Evolutionary conservation across 176 grass and related monocot species (phyloP), one percentile per base, ranked within the genome.

Genomic region (Cenchrus americanus): DNA sequence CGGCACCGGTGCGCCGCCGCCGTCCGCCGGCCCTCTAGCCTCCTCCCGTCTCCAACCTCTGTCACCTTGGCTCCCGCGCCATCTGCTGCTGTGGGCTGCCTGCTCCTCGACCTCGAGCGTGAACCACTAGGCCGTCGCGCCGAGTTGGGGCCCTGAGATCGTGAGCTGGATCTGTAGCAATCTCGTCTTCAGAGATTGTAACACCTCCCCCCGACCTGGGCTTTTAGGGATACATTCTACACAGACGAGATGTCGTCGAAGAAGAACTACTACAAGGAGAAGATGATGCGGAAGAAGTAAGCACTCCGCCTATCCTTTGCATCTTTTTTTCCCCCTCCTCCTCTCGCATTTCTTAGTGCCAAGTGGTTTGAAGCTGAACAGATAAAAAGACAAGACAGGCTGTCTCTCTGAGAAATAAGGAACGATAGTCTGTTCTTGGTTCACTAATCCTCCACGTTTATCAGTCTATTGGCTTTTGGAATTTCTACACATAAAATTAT

Each of bases 251-350:
- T 97, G 94, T 90, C 92, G 72, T 87, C 84, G 30, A 95, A 93
- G 89, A 98, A 91, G 88, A 98, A 87, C 44, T 90, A 88, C 78
- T 91, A 95, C 76, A 98, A 98, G 86, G 95, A 98, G 92, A 88
- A 89, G 80, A 86, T 98, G 89, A 89, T 92, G 84, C 82, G 86
- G 62, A 84, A 84, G 54, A 98, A 98, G 95, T 98, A 86, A 91
- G 92, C 79, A 43, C 32, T 34, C 62, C 37, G 14, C 32, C 13
- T 13, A 14, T 34, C 17, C 17, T 63, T 47, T 53, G 2, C 41
- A 61, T 83, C 57, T 14, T 43, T 73, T 49, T 47, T 15, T n/a
- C n/a, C n/a, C n/a, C n/a, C n/a, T n/a, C n/a, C n/a, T n/a, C n/a
- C 57, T 55, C 52, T 4, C 13, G 0, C 54, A 50, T 24, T 64